Base-by-base conservation (phyloP, 192 early-diverging fungal species). In the Backusella tuberculispora region DNA sequence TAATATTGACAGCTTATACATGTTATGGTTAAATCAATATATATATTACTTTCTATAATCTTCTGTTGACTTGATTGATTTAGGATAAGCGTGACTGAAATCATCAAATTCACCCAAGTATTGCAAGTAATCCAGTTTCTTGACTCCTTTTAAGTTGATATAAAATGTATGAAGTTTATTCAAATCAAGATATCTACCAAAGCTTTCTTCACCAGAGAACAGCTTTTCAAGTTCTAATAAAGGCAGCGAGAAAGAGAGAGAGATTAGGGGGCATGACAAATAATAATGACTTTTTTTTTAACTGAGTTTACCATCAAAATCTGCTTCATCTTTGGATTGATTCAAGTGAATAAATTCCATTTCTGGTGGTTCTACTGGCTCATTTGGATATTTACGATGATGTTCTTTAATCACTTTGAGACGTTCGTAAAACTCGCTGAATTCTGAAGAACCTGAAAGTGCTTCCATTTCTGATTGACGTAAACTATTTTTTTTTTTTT, bases 121-220 rank as follows among this genome's bases (percentile, higher is more conserved):
- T 6, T 82, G 85, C 24, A 95, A 80, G 70, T 96, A 95, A 71
- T 88, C 86, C 2, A 85, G 66, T 60, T 83, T 80, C 69, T 85
- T 85, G 63, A 91, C 76, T 26, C 75, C 79, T 53, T 92, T 92
- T 17, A 99, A 79, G 71, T 97, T 97, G 71, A 96, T 79, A 76
- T 94, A 99, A n/a, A 85, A 83, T 43, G 91, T 88, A 81, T 94
- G 90, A 73, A 91, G 80, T 19, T 82, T 87, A 73, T 98, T 89
- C 26, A 99, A 84, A 78, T 99, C 96, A 79, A 99, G 80, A 69
- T 93, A 95, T 47, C 89, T 86, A 53, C 97, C 96, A 43, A 88
- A 69, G 3, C 85, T 80, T 81, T 99, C 96, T 83, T 99, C 97
- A 21, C 95, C 96, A n/a, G 94, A 94, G 79, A 97, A 98, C 79